These are phyloP conservation scores for Esteya vermicola DNA, from an alignment of 2,329 filamentous ascomycete species.

Conservation along the genomic window DNA sequence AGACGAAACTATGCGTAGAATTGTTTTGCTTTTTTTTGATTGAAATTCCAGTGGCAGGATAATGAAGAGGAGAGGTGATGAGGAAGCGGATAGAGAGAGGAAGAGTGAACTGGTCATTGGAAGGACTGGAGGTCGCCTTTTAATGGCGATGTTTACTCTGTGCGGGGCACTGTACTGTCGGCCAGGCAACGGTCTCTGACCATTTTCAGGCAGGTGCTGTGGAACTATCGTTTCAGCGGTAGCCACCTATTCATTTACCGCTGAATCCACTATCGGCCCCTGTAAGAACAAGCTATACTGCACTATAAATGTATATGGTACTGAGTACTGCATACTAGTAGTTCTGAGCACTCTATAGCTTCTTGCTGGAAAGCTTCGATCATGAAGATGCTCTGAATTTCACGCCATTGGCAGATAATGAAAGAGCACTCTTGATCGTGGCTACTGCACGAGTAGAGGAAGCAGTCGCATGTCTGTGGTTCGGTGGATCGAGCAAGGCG, in stretches of 20 bases:
- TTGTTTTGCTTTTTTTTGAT: slow-evolving; percentile 2
- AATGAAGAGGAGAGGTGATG: slow-evolving; percentile 12
- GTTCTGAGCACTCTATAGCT: too few relatives aligned
- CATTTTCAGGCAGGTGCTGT: neutral
- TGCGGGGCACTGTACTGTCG: slow-evolving; percentile 3
- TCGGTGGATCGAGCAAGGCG: neutral
- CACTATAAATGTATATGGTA: neutral
- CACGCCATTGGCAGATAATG: too few relatives aligned
- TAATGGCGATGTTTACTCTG: slow-evolving; percentile 12
- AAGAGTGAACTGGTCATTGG: slow-evolving; percentile 5
- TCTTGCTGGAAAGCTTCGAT: too few relatives aligned
- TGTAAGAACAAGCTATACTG: too few relatives aligned
- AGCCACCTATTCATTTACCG: too few relatives aligned
- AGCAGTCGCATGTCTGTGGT: too few relatives aligned
- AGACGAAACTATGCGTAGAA: slow-evolving; percentile 29
- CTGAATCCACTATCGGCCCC: too few relatives aligned
- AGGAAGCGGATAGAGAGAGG: slow-evolving; percentile 9
- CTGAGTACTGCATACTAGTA: too few relatives aligned
- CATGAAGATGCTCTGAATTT: too few relatives aligned
- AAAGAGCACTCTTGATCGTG: too few relatives aligned
- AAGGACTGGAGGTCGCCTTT: slow-evolving; percentile 7
- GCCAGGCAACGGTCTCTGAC: slow-evolving; percentile 4
- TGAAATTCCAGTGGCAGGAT: slow-evolving; percentile 5
- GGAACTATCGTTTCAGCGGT: slow-evolving; percentile 1
- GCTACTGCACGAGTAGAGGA: too few relatives aligned